Evolutionary conservation across 345 rosid species (phyloP).

Genomic region (Sapria himalayana): DNA sequence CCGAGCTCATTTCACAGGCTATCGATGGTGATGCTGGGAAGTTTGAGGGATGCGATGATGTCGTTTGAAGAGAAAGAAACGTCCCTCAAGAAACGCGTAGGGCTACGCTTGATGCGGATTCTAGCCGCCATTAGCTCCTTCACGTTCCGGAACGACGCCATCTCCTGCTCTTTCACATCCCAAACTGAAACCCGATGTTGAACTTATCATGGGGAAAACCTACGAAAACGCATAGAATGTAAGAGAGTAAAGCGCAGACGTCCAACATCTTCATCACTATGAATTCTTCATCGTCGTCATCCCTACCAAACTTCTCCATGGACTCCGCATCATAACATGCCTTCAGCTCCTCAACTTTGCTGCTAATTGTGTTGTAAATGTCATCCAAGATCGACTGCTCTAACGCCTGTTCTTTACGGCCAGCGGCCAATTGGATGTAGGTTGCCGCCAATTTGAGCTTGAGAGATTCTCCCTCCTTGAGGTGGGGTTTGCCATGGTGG

Average conservation of each 20-base stretch:
- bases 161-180: not conserved
- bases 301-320: no score
- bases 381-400: not conserved
- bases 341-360: not conserved
- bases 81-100: not conserved
- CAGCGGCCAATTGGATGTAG: not conserved
- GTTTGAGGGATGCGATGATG: not conserved
- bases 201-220: not conserved
- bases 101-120: slow-evolving; percentile 2
- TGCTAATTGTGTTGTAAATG: not conserved
- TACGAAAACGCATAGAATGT: not conserved
- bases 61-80: not conserved
- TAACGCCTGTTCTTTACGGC: not conserved
- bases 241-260: slow-evolving; percentile 1
- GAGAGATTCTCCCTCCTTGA: not conserved
- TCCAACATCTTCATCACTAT: slow-evolving; percentile 4
- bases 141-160: not conserved
- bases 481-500: not conserved
- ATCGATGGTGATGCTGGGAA: slow-evolving; percentile 5
- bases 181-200: not conserved
- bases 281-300: not conserved
- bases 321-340: no score
- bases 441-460: slow-evolving; percentile 1
- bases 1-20: slow-evolving; percentile 4
- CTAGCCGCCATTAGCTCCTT: slow-evolving; percentile 9